Evolutionary conservation across 169 alveolate genomes (phyloP).

Genomic region (Cyclospora cayetanensis): DNA sequence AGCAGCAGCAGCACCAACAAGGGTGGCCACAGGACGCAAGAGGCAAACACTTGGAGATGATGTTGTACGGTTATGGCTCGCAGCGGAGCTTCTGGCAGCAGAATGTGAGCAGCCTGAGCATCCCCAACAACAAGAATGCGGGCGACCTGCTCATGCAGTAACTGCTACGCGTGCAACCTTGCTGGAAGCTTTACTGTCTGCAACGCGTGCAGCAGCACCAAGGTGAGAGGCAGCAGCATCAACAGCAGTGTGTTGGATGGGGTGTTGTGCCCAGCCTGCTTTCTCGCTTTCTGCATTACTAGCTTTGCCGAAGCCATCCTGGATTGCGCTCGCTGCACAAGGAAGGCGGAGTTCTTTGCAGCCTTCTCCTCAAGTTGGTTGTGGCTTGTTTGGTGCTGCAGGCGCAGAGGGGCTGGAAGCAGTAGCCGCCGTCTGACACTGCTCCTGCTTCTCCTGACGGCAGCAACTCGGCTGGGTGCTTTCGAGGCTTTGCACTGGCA

Average conservation of each 20-base stretch:
- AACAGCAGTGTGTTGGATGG: background rate
- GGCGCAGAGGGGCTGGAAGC: background rate
- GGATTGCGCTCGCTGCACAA: no score
- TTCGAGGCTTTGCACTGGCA: conserved; percentile 45
- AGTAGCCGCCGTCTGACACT: background rate
- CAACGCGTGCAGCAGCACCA: background rate
- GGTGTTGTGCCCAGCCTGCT: no score
- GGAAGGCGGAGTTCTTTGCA: no score
- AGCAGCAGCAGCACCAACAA: background rate
- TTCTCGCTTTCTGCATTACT: no score
- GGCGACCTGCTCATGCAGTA: background rate
- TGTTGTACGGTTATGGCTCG: background rate
- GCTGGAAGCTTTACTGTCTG: conserved; percentile 6
- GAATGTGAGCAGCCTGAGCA: background rate
- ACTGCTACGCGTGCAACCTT: background rate
- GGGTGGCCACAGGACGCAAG: background rate
- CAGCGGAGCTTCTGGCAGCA: conserved; percentile 38
- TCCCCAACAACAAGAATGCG: background rate
- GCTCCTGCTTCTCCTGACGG: conserved; percentile 45
- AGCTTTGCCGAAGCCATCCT: no score
- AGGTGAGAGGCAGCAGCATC: background rate
- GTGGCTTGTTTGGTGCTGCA: background rate
- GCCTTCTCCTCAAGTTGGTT: background rate
- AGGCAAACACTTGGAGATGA: background rate
- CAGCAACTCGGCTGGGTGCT: conserved; percentile 29